Evolutionary conservation across 2,329 filamentous ascomycete species (phyloP).

Genomic region (Penicillium sp.): DNA sequence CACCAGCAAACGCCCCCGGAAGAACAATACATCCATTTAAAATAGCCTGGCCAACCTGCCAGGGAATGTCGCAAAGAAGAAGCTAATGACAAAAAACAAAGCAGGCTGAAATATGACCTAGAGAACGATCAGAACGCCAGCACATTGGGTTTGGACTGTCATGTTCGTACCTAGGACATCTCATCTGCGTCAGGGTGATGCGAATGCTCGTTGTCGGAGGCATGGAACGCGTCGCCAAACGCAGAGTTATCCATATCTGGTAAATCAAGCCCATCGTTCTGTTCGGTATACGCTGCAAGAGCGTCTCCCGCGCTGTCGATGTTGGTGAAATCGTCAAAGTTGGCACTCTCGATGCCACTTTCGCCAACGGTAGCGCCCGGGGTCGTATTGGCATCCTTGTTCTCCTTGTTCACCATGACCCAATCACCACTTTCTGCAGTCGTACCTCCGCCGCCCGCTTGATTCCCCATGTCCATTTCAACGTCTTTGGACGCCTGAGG

Average conservation of each 20-base stretch:
- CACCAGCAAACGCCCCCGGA: constrained; percentile 5
- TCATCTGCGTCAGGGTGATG: constrained; percentile 38
- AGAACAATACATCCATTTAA: too few species aligned
- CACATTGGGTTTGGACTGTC: constrained; percentile 1
- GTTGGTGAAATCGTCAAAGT: constrained; percentile 45
- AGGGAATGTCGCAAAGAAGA: too few species aligned
- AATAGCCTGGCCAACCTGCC: too few species aligned
- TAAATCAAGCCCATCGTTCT: constrained; percentile 48
- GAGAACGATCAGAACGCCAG: constrained; percentile 7
- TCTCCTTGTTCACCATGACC: constrained; percentile 66
- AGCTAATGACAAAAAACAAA: background rate
- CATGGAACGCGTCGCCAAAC: constrained; percentile 77
- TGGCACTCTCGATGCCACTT: constrained; percentile 31
- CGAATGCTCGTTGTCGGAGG: constrained; percentile 43
- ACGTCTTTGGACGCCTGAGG: constrained; percentile 22
- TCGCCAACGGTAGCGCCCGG: constrained; percentile 18
- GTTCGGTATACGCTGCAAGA: constrained; percentile 59
- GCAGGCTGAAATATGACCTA: constrained; percentile 9
- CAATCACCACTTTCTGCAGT: constrained; percentile 58
- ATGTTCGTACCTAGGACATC: constrained; percentile 27
- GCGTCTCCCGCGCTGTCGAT: constrained; percentile 66
- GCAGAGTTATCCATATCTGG: constrained; percentile 71
- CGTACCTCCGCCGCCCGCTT: constrained; percentile 32
- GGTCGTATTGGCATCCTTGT: constrained; percentile 37
- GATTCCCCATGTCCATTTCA: constrained; percentile 51